These are phyloP conservation scores for Exutisphaerella laricina DNA, from an alignment of 2,329 filamentous ascomycete genomes.

Conservation along the genomic window DNA sequence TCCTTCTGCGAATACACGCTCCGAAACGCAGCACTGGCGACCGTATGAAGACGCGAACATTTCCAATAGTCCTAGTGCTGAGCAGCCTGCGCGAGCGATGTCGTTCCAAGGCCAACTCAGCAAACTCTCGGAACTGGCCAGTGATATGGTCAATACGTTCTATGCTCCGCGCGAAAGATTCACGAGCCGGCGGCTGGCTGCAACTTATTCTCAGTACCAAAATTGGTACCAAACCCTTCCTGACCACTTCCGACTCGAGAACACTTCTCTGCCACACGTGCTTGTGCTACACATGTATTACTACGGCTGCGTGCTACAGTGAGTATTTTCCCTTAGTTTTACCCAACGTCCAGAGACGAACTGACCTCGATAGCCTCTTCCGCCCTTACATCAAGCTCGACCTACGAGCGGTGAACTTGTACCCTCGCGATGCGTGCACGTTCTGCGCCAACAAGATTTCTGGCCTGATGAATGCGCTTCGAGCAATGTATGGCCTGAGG, in stretches of 20 bases:
- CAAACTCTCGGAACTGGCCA: slow-evolving; percentile 67
- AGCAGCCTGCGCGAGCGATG: slow-evolving; percentile 55
- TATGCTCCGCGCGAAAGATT: slow-evolving; percentile 63
- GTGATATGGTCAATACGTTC: slow-evolving; percentile 65
- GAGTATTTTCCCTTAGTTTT: slow-evolving; percentile 36
- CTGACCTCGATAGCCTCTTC: slow-evolving; percentile 65
- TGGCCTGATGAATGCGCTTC: slow-evolving; percentile 38
- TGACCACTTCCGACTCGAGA: slow-evolving; percentile 56
- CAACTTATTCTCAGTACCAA: slow-evolving; percentile 62
- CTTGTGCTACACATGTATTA: slow-evolving; percentile 52
- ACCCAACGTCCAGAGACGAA: slow-evolving; percentile 34
- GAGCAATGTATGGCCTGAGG: slow-evolving; percentile 41
- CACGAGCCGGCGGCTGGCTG: slow-evolving; percentile 58
- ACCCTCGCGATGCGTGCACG: slow-evolving; percentile 61
- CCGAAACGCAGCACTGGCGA: slow-evolving; percentile 34
- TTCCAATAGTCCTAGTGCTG: slow-evolving; percentile 55
- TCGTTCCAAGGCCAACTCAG: slow-evolving; percentile 52
- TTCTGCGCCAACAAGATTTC: slow-evolving; percentile 43
- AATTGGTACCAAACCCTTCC: slow-evolving; percentile 67
- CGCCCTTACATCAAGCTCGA: slow-evolving; percentile 64
- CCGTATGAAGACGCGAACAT: slow-evolving; percentile 34
- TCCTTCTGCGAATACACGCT: slow-evolving; percentile 32
- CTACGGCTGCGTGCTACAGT: slow-evolving; percentile 50
- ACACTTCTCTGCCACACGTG: slow-evolving; percentile 67
- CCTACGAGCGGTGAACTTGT: slow-evolving; percentile 52